Evolutionary conservation across 768 basidiomycete species (phyloP).

Genomic region (Tubosaeta brunneosetosa): DNA sequence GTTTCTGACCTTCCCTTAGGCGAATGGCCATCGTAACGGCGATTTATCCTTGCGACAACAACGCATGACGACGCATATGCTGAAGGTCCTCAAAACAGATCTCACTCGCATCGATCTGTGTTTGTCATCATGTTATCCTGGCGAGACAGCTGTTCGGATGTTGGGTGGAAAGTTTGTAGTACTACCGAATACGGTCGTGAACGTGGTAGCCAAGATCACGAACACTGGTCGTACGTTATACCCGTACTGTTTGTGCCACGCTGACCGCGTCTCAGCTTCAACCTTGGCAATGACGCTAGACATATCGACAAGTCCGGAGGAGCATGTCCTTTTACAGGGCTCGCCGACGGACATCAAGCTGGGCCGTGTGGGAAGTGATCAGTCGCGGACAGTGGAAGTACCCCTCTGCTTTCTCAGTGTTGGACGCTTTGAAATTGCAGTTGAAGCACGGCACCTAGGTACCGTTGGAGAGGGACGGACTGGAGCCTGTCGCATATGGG

Average conservation of each 20-base stretch:
- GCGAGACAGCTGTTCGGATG: slow-evolving; percentile 14
- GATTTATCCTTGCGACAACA: slow-evolving; percentile 75
- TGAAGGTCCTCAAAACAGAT: slow-evolving; percentile 71
- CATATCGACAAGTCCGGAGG: slow-evolving; percentile 51
- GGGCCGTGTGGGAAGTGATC: slow-evolving; percentile 56
- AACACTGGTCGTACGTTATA: slow-evolving; percentile 62
- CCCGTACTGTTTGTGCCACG: neutral
- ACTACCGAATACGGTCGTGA: slow-evolving; percentile 57
- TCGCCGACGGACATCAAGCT: slow-evolving; percentile 55
- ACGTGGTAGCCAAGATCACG: slow-evolving; percentile 50
- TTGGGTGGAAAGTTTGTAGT: slow-evolving; percentile 44
- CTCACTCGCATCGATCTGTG: slow-evolving; percentile 55
- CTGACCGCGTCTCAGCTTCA: slow-evolving; percentile 38
- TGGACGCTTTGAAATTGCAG: slow-evolving; percentile 54
- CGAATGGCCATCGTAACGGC: slow-evolving; percentile 72
- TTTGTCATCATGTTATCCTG: slow-evolving; percentile 34
- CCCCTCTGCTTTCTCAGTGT: slow-evolving; percentile 70
- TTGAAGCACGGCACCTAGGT: slow-evolving; percentile 32
- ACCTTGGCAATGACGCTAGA: slow-evolving; percentile 51
- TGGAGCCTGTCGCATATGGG: slow-evolving; percentile 19
- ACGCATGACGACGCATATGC: slow-evolving; percentile 71
- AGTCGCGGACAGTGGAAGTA: slow-evolving; percentile 46
- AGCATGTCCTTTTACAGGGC: slow-evolving; percentile 70
- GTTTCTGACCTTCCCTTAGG: slow-evolving; percentile 41
- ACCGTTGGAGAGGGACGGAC: slow-evolving; percentile 13